Evolutionary conservation across 2,329 filamentous ascomycete species (phyloP).

Genomic region (Clonostachys chloroleuca): DNA sequence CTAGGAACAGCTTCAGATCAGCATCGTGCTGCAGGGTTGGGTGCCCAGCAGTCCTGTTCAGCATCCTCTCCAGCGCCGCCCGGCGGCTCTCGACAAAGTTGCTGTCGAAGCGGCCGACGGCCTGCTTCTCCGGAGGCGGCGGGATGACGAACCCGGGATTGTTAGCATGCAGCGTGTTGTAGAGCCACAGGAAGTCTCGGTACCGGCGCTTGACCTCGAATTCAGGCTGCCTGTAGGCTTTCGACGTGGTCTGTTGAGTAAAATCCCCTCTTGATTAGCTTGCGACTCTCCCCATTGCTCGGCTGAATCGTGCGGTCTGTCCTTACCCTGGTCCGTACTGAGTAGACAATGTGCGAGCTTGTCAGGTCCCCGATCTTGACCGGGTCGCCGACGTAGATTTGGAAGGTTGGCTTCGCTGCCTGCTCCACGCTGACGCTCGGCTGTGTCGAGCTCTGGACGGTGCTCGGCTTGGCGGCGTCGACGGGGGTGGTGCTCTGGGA

Average conservation of each 20-base stretch:
- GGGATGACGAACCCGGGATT: constrained; percentile 94
- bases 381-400: constrained; percentile 90
- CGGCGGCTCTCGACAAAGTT: constrained; percentile 94
- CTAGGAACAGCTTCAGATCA: constrained; percentile 92
- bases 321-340: constrained; percentile 82
- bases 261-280: background rate
- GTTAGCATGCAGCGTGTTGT: constrained; percentile 89
- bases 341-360: constrained; percentile 96
- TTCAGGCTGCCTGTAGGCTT: constrained; percentile 88
- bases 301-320: background rate
- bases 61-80: constrained; percentile 91
- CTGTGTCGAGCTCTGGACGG: constrained; percentile 46
- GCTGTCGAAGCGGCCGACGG: constrained; percentile 89
- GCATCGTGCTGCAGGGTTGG: constrained; percentile 87
- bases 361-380: constrained; percentile 97
- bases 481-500: constrained; percentile 63
- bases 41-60: constrained; percentile 91
- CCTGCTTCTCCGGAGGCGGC: constrained; percentile 95
- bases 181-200: constrained; percentile 96
- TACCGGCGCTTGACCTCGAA: constrained; percentile 94
- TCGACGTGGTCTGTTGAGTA: constrained; percentile 73
- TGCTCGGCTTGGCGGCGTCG: constrained; percentile 49
- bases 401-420: constrained; percentile 86
- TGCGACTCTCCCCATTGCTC: background rate
- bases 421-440: constrained; percentile 90